Evolutionary conservation across 805 yeast species (phyloP), one percentile per base, ranked within the genome.

Genomic region (Yamadazyma endophytica): DNA sequence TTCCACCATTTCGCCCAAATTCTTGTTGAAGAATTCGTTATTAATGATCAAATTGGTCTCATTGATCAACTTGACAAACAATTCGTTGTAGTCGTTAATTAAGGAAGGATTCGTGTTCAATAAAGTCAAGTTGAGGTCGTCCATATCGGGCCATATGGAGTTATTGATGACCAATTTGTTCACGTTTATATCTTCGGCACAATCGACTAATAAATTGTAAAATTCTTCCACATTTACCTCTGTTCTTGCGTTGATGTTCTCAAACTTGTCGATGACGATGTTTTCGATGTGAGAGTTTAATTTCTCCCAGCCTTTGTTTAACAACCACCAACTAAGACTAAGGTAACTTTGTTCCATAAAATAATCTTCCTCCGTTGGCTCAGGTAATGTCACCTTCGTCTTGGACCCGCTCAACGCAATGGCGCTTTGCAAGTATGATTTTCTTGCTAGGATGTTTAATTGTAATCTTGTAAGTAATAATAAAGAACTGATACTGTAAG

Each of bases 311-410:
- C 97, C 97, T 42, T 79, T 75, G 54, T 90, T 88, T 30, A 90
- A 64, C 27, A 90, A 56, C 96, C 96, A 90, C 96, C 97, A 90
- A 39, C 89, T 81, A 40, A 87, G 73, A 0, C 95, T 82, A 28
- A 90, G 65, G 52, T 83, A 90, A 30, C 87, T 82, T 47, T 92
- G 90, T 46, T 83, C 92, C 22, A 80, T 69, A 20, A 72, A 58
- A 49, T 80, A 77, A 43, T 73, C 73, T 21, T 57, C 59, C 14
- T 43, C 43, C 17, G 46, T 43, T 14, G 45, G 42, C 13, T 40
- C 32, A 19, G 40, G 39, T n/a, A n/a, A n/a, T n/a, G n/a, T n/a
- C 17, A 27, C 33, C 17, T 27, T 24, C 2, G 26, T 5, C 21
- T 45, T 32, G 60, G 74, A 58, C 43, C 80, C 77, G 0, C 92